Evolutionary conservation across 1,139 yeast genomes (phyloP).

Genomic region (Geotrichum histeridarum): DNA sequence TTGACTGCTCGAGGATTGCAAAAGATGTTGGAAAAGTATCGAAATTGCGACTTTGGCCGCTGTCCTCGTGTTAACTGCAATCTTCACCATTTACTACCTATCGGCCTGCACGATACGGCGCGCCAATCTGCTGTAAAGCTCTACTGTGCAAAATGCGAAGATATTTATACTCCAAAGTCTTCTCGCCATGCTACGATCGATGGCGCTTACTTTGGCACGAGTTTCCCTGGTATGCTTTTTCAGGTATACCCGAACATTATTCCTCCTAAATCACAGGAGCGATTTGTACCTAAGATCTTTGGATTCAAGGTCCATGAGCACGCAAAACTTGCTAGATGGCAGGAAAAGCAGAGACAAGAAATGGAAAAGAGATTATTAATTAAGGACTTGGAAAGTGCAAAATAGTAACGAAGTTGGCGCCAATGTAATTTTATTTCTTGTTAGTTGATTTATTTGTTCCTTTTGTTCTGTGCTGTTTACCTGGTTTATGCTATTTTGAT

Average conservation of each 20-base stretch:
- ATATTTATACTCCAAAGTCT: constrained; percentile 84
- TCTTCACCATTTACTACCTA: constrained; percentile 80
- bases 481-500: no score
- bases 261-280: constrained; percentile 58
- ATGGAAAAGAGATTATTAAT: constrained; percentile 23
- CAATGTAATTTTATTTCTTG: no score
- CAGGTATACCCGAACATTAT: constrained; percentile 84
- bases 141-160: constrained; percentile 95
- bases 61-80: constrained; percentile 93
- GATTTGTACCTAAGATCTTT: constrained; percentile 84
- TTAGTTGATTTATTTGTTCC: no score
- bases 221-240: constrained; percentile 94
- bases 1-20: constrained; percentile 83
- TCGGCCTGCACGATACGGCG: constrained; percentile 88
- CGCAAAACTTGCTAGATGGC: constrained; percentile 79
- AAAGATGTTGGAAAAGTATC: constrained; percentile 83
- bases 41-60: constrained; percentile 91
- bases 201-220: constrained; percentile 95
- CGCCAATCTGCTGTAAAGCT: constrained; percentile 78
- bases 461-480: no score
- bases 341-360: not conserved
- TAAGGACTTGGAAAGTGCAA: not conserved
- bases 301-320: constrained; percentile 91
- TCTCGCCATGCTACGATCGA: constrained; percentile 81
- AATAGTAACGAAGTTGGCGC: not conserved